Base-by-base conservation (phyloP, 2,329 filamentous ascomycete genomes). In the Phyllosticta ampelicida region DNA sequence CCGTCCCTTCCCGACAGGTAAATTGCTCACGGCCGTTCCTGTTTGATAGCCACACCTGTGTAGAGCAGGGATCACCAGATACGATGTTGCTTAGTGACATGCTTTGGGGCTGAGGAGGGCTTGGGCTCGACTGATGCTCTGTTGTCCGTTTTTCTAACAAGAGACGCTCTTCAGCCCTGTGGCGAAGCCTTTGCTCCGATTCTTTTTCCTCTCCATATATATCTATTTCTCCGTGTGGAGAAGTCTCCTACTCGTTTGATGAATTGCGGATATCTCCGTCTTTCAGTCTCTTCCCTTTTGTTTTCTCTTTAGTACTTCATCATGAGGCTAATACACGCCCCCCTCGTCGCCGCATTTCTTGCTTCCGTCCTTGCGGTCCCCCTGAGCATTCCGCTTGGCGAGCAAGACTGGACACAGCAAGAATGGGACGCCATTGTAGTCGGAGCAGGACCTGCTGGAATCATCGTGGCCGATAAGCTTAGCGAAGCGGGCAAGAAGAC, bases 401-500 rank as follows among this genome's bases (percentile, higher is more conserved):
- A 29, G 16, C 29, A 21, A 48, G 53, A 54, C 44, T 62, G 50
- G 56, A 58, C 56, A 3, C 13, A 26, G 28, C 54, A 61, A 18
- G 53, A 54, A 18, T 62, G 59, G 59, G 61, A 62, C 48, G 55
- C 54, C 36, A 77, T 79, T 52, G 67, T 79, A 16, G 71, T 78
- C 18, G 77, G 77, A n/a, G 75, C 77, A 36, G 79, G 78, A 28
- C 76, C 78, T 8, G 77, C 77, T 8, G 78, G 79, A 5, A 78
- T 81, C 55, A 77, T 80, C 28, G 74, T 77, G 30, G 77, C 78
- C 28, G 76, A 78, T 55, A 68, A 76, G 54, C 69, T 81, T 67
- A 78, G 77, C 55, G 77, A 79, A 61, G 75, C 75, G 10, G 78
- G 78, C 28, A 75, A 78, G 61, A 76, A 75, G 62, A 80, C 78